Evolutionary conservation across 2,329 filamentous ascomycete genomes (phyloP).

Genomic region (Trichoderma oligosporum): DNA sequence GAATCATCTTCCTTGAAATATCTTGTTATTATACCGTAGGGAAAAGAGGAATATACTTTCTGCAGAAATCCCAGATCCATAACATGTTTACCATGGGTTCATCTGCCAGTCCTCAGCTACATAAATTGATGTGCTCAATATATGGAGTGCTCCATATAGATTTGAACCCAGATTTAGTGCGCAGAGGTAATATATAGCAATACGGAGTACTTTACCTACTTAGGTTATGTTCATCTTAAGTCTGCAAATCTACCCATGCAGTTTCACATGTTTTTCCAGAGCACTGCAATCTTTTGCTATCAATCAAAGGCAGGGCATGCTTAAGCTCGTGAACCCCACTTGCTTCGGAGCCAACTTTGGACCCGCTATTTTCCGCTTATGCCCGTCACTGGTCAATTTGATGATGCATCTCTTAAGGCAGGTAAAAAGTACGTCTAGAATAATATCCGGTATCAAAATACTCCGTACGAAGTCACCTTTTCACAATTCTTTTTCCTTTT

Average conservation of each 20-base stretch:
- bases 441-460: not conserved
- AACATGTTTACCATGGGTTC: too few species aligned
- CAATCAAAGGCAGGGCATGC: not conserved
- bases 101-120: not conserved
- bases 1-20: too few species aligned
- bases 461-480: not conserved
- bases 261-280: constrained; percentile 20
- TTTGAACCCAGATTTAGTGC: too few species aligned
- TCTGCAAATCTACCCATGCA: not conserved
- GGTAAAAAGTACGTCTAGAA: not conserved
- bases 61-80: not conserved
- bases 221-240: too few species aligned
- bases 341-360: not conserved
- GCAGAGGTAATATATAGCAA: too few species aligned
- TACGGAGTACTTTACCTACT: too few species aligned
- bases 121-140: too few species aligned
- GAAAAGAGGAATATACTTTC: not conserved
- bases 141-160: too few species aligned
- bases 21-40: too few species aligned
- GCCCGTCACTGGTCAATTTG: constrained; percentile 7
- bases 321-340: constrained; percentile 13
- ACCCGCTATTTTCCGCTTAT: constrained; percentile 17
- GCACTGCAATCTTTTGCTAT: not conserved
- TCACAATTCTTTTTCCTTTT: not conserved
- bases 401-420: constrained; percentile 8